Percentiles rank a stretch among this genome's conserved stretches.
These are phyloP conservation scores for Trichoderma afroharzianum DNA, from an alignment of 2,329 filamentous ascomycete species.

Conservation along the genomic window DNA sequence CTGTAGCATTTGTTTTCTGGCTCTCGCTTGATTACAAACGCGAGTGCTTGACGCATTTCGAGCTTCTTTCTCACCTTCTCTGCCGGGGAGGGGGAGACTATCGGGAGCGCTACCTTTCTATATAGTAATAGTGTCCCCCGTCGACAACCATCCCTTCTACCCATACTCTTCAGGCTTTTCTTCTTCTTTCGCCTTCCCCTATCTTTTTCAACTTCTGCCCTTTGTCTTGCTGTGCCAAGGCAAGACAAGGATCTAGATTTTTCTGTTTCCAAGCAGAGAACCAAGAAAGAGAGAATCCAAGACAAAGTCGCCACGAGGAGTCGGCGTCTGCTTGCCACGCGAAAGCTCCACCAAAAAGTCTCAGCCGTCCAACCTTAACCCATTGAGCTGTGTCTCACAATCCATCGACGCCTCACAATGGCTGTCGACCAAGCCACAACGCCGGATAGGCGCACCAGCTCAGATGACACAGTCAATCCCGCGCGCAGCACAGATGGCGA, in stretches of 20 bases:
- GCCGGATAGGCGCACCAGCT: constrained; percentile 26
- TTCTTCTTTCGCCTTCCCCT: not conserved
- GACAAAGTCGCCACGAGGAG: not conserved
- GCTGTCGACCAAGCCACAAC: constrained; percentile 16
- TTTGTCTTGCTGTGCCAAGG: not conserved
- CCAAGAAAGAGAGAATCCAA: not conserved
- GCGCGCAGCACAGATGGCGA: constrained; percentile 23
- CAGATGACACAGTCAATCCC: constrained; percentile 29
- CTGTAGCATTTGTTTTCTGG: not conserved
- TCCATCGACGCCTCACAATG: constrained; percentile 1
- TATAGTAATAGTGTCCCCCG: not conserved
- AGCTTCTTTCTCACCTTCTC: not conserved
- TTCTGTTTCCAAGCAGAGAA: not conserved
- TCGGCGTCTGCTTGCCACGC: not conserved
- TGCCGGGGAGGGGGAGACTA: not conserved
- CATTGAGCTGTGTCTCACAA: not conserved
- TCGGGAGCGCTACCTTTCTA: not conserved
- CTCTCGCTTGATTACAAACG: not conserved
- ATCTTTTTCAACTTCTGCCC: not conserved
- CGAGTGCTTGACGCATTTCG: not conserved
- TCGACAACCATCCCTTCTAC: not conserved
- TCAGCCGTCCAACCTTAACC: constrained; percentile 2
- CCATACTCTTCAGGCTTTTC: not conserved
- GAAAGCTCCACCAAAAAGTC: constrained; percentile 12
- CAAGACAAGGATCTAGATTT: not conserved